Base-by-base conservation (phyloP, 2,329 filamentous ascomycete species). In the Tolypocladium cylindrosporum region DNA sequence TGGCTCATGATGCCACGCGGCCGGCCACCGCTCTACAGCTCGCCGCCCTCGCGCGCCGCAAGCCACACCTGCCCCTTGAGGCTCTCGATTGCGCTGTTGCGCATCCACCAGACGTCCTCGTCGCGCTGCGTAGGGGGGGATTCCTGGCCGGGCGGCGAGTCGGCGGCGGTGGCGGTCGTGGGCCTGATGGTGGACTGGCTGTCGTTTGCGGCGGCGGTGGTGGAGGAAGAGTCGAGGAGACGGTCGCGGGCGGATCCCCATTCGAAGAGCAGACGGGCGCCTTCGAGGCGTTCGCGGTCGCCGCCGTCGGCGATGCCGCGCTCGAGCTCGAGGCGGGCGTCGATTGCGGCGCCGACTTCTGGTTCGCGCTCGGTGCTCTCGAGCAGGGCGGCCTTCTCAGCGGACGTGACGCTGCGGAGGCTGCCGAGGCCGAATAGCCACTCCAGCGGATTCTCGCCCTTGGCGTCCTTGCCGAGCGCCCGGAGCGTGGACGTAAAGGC, bases 401-500 rank as follows among this genome's bases (percentile, higher is more conserved):
- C 84, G 55, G 87, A 77, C 69, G 75, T 89, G 69, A 77, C 82
- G 61, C 63, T 73, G 67, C 65, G 69, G 59, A 75, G 88, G 67
- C 59, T 79, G 62, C 80, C 76, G 0, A 91, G 78, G 1, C 77
- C 73, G 68, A 96, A 90, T 1, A 96, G 68, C 88, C 90, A 93
- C 61, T 88, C 84, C 66, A 93, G 82, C 0, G 89, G 76, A 4
- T 74, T 68, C 10, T 68, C 60, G 21, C 65, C 64, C 40, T 68
- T 67, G 5, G 64, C 62, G 39, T 66, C 68, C 61, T 62, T 71
- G 58, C 88, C 89, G 36, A 95, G 78, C 0, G 89, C 89, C 3
- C 86, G 81, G 16, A 96, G 78, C 0, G 90, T 90, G 0, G 89
- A 86, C 6, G 83, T 79, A 69, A 96, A 96, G 10, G 83, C 80